phyloP scores from a whole-genome alignment of 495 filamentous ascomycete genomes.

The Lasiosphaeriaceae sp. region DNA sequence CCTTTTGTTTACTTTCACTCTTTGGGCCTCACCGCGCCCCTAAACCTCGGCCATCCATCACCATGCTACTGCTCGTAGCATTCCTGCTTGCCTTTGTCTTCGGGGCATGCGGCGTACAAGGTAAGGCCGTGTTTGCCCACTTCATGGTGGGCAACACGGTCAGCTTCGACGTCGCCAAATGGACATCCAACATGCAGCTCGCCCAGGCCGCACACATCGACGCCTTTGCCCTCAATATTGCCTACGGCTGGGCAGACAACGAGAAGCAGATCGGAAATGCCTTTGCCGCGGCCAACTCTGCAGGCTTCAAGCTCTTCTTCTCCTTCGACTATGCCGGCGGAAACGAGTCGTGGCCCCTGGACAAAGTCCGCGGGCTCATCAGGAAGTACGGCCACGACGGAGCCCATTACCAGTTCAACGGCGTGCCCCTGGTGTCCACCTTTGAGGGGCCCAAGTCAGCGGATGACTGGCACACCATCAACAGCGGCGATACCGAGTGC shows the following conservation, averaged over 20 bases:
- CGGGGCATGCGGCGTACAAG: no score
- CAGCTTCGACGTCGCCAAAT: neutral
- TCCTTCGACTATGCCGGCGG: conserved; percentile 4
- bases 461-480: conserved; percentile 10
- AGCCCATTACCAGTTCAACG: conserved; percentile 41
- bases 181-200: neutral
- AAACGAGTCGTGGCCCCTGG: neutral
- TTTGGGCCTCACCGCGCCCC: no score
- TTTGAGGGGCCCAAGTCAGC: conserved; percentile 42
- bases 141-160: neutral
- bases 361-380: neutral
- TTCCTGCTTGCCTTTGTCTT: no score
- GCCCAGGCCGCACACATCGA: neutral
- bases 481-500: conserved; percentile 1
- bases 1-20: no score
- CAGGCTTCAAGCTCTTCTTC: conserved; percentile 1
- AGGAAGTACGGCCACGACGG: conserved; percentile 28
- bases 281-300: neutral
- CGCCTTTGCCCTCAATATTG: conserved; percentile 5
- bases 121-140: conserved; percentile 8
- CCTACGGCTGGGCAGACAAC: neutral
- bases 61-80: no score
- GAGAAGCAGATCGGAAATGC: neutral
- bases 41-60: no score
- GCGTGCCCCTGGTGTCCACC: conserved; percentile 53